Evolutionary conservation across 345 rosid species (phyloP).

Genomic region (Bruguiera sexangula): DNA sequence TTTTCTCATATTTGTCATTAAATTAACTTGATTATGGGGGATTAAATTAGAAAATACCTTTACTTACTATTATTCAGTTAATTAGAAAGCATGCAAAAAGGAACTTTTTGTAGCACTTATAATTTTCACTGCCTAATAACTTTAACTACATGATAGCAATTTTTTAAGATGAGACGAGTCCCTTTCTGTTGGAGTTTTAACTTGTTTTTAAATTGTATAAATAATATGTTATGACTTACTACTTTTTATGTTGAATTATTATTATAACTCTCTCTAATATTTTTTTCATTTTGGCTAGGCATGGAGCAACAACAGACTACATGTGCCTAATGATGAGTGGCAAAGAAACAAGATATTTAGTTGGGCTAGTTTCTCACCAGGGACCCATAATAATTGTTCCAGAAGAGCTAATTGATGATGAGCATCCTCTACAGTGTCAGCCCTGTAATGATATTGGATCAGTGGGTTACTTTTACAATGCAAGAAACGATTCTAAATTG

Average conservation of each 20-base stretch:
- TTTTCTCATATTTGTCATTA: too few relatives aligned
- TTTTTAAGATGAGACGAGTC: too few relatives aligned
- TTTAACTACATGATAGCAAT: too few relatives aligned
- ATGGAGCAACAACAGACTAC: conserved; percentile 36
- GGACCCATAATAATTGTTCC: conserved; percentile 22
- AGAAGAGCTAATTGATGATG: conserved; percentile 23
- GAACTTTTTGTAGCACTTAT: too few relatives aligned
- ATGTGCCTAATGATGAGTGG: conserved; percentile 10
- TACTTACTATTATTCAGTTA: too few relatives aligned
- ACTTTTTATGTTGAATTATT: neutral
- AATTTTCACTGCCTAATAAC: too few relatives aligned
- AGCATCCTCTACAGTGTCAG: conserved; percentile 24
- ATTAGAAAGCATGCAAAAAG: too few relatives aligned
- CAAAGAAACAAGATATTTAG: conserved; percentile 18
- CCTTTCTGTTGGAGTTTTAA: too few relatives aligned
- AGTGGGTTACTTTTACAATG: neutral
- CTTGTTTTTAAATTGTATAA: too few relatives aligned
- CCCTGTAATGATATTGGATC: conserved; percentile 27
- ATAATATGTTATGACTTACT: too few relatives aligned
- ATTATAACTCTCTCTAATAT: neutral
- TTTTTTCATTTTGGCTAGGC: conserved; percentile 17
- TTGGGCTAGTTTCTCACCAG: conserved; percentile 25
- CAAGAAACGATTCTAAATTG: neutral
- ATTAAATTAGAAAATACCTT: too few relatives aligned
- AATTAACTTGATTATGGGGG: too few relatives aligned